Base-by-base conservation (phyloP, 169 alveolate species). In the Cryptosporidium xiaoi region DNA sequence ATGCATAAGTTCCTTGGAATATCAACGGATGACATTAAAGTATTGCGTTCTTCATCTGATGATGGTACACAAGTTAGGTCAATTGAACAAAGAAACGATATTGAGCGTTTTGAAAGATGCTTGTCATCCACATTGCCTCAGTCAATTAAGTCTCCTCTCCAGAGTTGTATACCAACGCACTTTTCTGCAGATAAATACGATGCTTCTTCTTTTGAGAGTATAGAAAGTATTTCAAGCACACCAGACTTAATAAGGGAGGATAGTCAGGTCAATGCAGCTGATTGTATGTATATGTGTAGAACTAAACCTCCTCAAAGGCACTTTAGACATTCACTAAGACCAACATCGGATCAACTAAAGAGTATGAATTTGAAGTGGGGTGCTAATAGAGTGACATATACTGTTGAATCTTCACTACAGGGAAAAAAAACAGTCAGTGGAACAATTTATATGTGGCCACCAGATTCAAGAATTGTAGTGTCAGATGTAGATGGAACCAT, bases 401-500 rank as follows among this genome's bases (percentile, higher is more conserved):
- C 96, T 8, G 98, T 96, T 51, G 93, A 92, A 29, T 94, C 97
- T 18, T 68, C 97, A 27, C 90, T 94, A 44, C 96, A 96, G 92
- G 99, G 99, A 1, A 93, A 93, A 51, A 94, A 97, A 90, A 93
- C 97, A 65, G 94, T 97, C 31, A 91, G 90, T 58, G 98, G 98
- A 15, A 91, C 95, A 48, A 93, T 98, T 1, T 98, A 95, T 90
- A 91, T 97, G 44, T 97, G 99, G 99, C 94, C 97, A 24, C 91
- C 92, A 33, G 94, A 93, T 83, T 90, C 96, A n/a, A 95, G 95
- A 89, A 96, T 97, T 71, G 97, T 98, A 2, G 94, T 97, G 29
- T 94, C 99, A 24, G 99, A 98, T 92, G 98, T 98, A 40, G 99
- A 98, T 92, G 99, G 99, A 12, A 97, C 99, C 53, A 96, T 96